Percentiles rank a stretch among this genome's conserved stretches.
Evolutionary conservation across 2,329 filamentous ascomycete genomes (phyloP).

Genomic region (Xylaria polymorpha): DNA sequence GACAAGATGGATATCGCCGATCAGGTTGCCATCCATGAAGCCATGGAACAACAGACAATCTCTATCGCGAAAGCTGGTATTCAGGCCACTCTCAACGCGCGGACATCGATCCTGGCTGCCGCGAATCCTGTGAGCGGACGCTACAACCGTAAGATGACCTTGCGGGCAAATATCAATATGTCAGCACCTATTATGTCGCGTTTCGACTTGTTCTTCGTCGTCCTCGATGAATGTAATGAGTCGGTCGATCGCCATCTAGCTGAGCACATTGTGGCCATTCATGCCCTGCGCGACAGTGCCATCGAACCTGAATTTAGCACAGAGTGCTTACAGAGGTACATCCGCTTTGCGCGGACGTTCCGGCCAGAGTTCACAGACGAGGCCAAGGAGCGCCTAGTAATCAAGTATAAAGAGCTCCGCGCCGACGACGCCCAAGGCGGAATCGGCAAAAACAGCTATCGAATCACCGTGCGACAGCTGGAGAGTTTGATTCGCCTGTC

Average conservation of each 20-base stretch:
- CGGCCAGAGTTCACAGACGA: constrained; percentile 90
- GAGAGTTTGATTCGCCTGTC: constrained; percentile 95
- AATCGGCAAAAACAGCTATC: constrained; percentile 93
- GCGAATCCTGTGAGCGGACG: constrained; percentile 95
- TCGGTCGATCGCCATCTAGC: constrained; percentile 89
- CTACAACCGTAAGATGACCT: constrained; percentile 96
- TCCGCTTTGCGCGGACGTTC: constrained; percentile 95
- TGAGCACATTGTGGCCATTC: constrained; percentile 92
- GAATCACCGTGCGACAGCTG: constrained; percentile 95
- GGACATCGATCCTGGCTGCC: constrained; percentile 93
- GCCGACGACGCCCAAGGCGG: constrained; percentile 94
- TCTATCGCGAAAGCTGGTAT: constrained; percentile 99
- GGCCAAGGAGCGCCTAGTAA: constrained; percentile 85
- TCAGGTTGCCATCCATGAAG: constrained; percentile 99
- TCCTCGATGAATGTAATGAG: constrained; percentile 97
- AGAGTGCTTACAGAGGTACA: constrained; percentile 95
- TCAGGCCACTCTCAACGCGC: constrained; percentile 94
- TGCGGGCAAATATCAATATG: constrained; percentile 98
- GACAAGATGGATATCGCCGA: constrained; percentile 99
- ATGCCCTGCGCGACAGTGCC: constrained; percentile 91
- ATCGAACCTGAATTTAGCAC: constrained; percentile 94
- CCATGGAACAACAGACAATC: constrained; percentile 99
- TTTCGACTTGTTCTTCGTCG: constrained; percentile 98
- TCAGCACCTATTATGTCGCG: constrained; percentile 98
- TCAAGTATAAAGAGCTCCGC: constrained; percentile 94